A percentile compares a stretch with the other conserved stretches of the same genome.
Conservation (phyloP, 192 early-diverging fungal genomes). For the Funneliformis geosporum region DNA sequence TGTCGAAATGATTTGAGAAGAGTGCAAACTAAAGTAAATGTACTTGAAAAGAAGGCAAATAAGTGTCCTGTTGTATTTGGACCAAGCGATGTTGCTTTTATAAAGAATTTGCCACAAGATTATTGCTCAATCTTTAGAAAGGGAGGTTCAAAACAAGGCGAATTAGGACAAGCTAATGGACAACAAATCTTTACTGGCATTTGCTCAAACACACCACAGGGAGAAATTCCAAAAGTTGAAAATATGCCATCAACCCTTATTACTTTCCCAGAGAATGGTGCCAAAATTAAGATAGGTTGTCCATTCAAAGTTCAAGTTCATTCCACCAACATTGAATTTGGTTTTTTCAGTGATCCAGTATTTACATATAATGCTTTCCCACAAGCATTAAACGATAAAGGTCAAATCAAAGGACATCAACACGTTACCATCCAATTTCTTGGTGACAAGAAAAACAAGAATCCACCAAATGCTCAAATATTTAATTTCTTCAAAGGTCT, state of each 20-base stretch:
- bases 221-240: conserved; percentile 6
- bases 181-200: background rate
- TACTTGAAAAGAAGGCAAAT: background rate
- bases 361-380: background rate
- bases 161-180: background rate
- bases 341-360: background rate
- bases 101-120: background rate
- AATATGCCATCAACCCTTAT: conserved; percentile 4
- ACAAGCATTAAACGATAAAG: background rate
- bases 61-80: background rate
- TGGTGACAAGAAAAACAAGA: background rate
- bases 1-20: background rate
- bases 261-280: background rate
- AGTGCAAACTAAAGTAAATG: no score
- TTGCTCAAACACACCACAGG: background rate
- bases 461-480: background rate
- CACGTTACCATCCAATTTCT: background rate
- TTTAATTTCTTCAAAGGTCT: background rate
- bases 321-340: background rate
- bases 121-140: background rate
- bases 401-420: background rate
- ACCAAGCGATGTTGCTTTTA: background rate
- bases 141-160: background rate
- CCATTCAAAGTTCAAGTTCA: background rate
- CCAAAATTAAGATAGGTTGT: background rate